Base-by-base conservation (phyloP, 78 protist species). In the Dictyostelium capitatum region DNA sequence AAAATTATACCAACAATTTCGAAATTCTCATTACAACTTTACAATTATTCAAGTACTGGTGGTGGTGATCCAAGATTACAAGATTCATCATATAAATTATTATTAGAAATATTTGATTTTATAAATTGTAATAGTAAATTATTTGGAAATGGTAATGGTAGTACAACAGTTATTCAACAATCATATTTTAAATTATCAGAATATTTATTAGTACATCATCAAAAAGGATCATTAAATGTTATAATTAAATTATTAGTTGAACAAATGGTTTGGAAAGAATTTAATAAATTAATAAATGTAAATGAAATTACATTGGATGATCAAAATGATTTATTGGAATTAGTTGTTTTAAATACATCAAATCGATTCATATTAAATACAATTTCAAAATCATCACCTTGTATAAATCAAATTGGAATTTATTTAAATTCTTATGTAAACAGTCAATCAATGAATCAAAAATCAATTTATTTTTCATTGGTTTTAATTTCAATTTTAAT, bases 401-500 rank as follows among this genome's bases (percentile, higher is more conserved):
- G 41, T 57, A 48, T 65, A 25, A 28, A 77, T 7, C 65, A 50
- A 54, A 19, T 84, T 25, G 72, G 74, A n/a, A 72, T 37, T 5
- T 64, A 41, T 43, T 20, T 84, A 17, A 11, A 43, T 7, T 59
- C 80, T 28, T 84, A 57, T 56, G 78, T 84, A 14, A 54, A 46
- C 6, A 12, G 32, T 14, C 70, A 84, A 12, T 73, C 82, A 41
- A 84, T 84, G 91, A 51, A 43, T 46, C 65, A 72, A 54, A 70
- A 54, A 74, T 84, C 91, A n/a, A 59, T 84, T 57, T 84, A 73
- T 73, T 32, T 43, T 46, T 19, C 59, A 23, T 28, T 84, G 20
- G 74, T 73, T 57, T 25, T 84, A 25, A 84, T 84, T 74, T 84
- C 91, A 51, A 73, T 84, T 46, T 17, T 83, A 19, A 53, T 83